Conservation (phyloP, 2,329 filamentous ascomycete genomes). For the Beauveria asiatica region DNA sequence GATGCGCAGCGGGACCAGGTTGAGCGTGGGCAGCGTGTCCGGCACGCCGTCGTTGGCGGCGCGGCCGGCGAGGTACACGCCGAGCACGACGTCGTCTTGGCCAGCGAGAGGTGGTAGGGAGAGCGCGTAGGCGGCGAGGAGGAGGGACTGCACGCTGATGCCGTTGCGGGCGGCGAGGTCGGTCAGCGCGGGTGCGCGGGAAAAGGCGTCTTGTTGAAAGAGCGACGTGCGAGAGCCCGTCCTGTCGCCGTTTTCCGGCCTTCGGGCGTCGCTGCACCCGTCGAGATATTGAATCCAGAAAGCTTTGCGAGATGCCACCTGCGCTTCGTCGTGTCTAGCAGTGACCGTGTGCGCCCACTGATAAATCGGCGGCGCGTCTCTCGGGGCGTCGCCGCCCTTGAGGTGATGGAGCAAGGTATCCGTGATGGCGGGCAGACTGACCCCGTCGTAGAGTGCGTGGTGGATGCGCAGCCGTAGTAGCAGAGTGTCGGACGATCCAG, state of each 20-base stretch:
- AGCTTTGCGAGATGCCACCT: slow-evolving; percentile 12
- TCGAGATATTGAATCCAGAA: slow-evolving; percentile 38
- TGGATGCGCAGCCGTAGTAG: slow-evolving; percentile 58
- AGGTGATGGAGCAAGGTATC: slow-evolving; percentile 26
- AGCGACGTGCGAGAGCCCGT: slow-evolving; percentile 24
- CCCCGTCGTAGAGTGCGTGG: slow-evolving; percentile 80
- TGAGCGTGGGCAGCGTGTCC: slow-evolving; percentile 61
- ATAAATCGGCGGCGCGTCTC: background rate
- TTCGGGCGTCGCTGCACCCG: background rate
- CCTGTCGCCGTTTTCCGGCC: slow-evolving; percentile 17
- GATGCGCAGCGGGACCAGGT: slow-evolving; percentile 65
- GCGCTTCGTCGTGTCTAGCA: slow-evolving; percentile 15
- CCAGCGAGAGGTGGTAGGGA: background rate
- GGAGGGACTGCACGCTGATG: slow-evolving; percentile 52
- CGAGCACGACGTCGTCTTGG: slow-evolving; percentile 48
- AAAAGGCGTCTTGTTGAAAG: background rate
- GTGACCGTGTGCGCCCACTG: slow-evolving; percentile 32
- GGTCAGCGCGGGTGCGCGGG: background rate
- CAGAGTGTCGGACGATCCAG: slow-evolving; percentile 14
- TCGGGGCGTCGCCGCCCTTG: background rate
- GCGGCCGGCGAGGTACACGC: slow-evolving; percentile 78
- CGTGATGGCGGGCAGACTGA: slow-evolving; percentile 63
- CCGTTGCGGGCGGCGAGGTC: slow-evolving; percentile 39
- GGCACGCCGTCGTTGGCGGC: slow-evolving; percentile 40
- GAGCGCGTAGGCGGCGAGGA: slow-evolving; percentile 37